Conservation (phyloP, 2,329 filamentous ascomycete species). For the Phoma sp. region DNA sequence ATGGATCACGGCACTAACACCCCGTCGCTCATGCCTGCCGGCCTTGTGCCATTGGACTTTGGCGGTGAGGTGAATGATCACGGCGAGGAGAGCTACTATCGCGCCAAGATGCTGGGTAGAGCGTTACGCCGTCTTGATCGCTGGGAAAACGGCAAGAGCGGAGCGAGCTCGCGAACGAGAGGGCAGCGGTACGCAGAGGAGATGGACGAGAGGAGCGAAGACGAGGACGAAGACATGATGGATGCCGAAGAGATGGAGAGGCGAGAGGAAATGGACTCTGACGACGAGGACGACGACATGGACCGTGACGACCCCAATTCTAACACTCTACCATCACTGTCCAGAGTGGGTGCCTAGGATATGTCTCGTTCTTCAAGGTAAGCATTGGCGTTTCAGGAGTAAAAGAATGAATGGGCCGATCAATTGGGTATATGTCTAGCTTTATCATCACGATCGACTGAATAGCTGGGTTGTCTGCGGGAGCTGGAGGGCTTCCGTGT, state of each 20-base stretch:
- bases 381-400: background rate
- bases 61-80: constrained; percentile 72
- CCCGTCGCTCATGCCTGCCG: constrained; percentile 53
- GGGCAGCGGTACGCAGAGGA: constrained; percentile 8
- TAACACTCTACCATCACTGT: background rate
- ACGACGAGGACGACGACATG: constrained; percentile 43
- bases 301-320: constrained; percentile 19
- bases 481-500: no score
- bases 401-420: background rate
- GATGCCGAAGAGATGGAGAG: constrained; percentile 29
- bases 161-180: constrained; percentile 3
- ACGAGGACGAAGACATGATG: constrained; percentile 43
- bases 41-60: constrained; percentile 65
- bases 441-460: no score
- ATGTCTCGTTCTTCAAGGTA: background rate
- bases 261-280: constrained; percentile 42
- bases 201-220: constrained; percentile 13
- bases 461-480: no score
- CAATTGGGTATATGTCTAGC: no score
- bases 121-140: constrained; percentile 70
- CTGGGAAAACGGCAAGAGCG: constrained; percentile 64
- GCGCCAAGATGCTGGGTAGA: constrained; percentile 71
- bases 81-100: constrained; percentile 74
- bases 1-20: constrained; percentile 38
- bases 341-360: background rate